These are phyloP conservation scores for Rhizophagus prolifer DNA, from an alignment of 192 early-diverging fungal species.

Conservation along the genomic window DNA sequence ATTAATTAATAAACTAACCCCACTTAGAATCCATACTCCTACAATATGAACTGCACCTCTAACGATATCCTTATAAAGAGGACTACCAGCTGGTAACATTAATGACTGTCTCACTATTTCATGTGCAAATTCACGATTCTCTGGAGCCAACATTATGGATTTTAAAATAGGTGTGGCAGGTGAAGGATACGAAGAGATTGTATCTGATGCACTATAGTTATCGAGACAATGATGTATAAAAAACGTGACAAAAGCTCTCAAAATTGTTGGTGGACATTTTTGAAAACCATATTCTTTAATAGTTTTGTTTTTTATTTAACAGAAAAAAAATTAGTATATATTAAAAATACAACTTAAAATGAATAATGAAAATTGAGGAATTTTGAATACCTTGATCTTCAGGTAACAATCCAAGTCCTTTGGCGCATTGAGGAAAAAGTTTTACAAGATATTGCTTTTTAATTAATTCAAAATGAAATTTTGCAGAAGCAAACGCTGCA, in stretches of 20 bases:
- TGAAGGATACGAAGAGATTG: constrained; percentile 44
- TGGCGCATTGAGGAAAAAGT: constrained; percentile 69
- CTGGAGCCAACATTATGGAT: constrained; percentile 53
- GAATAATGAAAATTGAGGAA: constrained; percentile 21
- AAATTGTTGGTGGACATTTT: constrained; percentile 65
- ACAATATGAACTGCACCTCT: constrained; percentile 66
- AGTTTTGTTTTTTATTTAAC: no score
- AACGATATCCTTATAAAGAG: constrained; percentile 61
- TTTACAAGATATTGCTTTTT: constrained; percentile 64
- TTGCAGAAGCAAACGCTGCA: constrained; percentile 53
- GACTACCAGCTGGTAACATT: constrained; percentile 55
- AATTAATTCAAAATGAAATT: constrained; percentile 72
- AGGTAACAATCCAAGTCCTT: constrained; percentile 40
- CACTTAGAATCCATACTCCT: constrained; percentile 63
- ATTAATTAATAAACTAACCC: constrained; percentile 5
- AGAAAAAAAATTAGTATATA: no score
- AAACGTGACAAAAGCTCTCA: constrained; percentile 64
- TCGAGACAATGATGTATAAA: constrained; percentile 66
- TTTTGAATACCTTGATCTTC: constrained; percentile 49
- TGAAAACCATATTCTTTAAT: constrained; percentile 58
- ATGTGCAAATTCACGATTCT: constrained; percentile 73
- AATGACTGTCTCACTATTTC: constrained; percentile 74
- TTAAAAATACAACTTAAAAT: no score
- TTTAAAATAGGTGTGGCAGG: constrained; percentile 65
- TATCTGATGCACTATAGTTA: constrained; percentile 38